These are phyloP conservation scores for Mycena pura DNA, from an alignment of 768 basidiomycete genomes.

Conservation along the genomic window DNA sequence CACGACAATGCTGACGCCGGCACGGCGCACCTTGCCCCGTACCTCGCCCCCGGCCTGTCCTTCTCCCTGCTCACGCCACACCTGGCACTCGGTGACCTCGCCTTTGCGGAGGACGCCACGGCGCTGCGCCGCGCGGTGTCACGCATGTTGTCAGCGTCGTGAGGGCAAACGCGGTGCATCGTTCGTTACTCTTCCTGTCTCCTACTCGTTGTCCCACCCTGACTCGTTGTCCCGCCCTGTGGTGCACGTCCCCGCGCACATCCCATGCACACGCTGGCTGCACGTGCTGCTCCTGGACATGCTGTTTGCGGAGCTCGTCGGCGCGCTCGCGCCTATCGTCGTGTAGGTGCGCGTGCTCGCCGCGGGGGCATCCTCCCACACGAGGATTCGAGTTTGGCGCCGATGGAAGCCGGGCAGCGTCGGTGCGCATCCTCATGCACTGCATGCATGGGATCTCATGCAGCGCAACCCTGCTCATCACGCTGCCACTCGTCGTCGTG, in stretches of 20 bases:
- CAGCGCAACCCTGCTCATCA: slow-evolving; percentile 54
- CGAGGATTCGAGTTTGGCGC: not conserved
- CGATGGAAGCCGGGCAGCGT: not conserved
- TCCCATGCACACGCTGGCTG: slow-evolving; percentile 28
- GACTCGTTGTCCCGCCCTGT: not conserved
- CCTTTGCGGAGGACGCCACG: slow-evolving; percentile 49
- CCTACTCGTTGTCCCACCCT: too few species aligned
- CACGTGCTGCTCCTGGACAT: slow-evolving; percentile 56
- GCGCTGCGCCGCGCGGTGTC: slow-evolving; percentile 47
- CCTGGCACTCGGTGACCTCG: slow-evolving; percentile 56
- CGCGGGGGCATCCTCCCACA: slow-evolving; percentile 42
- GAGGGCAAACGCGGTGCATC: slow-evolving; percentile 38
- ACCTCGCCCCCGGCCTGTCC: not conserved
- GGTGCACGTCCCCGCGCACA: slow-evolving; percentile 42
- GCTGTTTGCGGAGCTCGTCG: slow-evolving; percentile 60
- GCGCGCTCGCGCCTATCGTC: slow-evolving; percentile 38
- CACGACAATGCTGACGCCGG: too few species aligned
- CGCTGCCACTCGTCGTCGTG: slow-evolving; percentile 29
- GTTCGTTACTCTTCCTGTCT: not conserved
- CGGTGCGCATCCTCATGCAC: slow-evolving; percentile 58
- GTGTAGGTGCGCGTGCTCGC: slow-evolving; percentile 43
- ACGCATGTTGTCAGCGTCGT: slow-evolving; percentile 61
- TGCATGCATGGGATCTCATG: slow-evolving; percentile 60
- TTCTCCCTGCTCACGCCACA: slow-evolving; percentile 51
- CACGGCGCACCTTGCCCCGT: too few species aligned